phyloP scores from a whole-genome alignment of 2,329 filamentous ascomycete species.

The Colletotrichum sansevieriae region DNA sequence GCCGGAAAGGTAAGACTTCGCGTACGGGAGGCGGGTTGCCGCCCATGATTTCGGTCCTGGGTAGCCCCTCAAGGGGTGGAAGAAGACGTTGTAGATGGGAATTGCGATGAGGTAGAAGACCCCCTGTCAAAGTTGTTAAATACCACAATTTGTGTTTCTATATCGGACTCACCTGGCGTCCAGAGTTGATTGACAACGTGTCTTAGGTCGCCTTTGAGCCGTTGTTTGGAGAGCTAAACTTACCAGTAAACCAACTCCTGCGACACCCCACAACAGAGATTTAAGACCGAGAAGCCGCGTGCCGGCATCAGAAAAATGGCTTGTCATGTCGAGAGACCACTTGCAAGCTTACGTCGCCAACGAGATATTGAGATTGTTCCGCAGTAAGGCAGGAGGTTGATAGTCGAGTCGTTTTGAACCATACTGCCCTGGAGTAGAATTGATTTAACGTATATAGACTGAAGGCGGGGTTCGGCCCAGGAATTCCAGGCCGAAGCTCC shows the following conservation, averaged over 20 bases:
- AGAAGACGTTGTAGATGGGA: constrained; percentile 20
- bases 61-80: constrained; percentile 28
- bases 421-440: not conserved
- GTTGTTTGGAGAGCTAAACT: not conserved
- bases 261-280: not conserved
- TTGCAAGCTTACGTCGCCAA: not conserved
- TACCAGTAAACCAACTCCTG: not conserved
- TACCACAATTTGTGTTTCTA: not conserved
- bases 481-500: not conserved
- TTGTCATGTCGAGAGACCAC: not conserved
- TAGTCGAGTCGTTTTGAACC: not conserved
- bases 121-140: not conserved
- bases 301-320: not conserved
- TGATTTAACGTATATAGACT: not conserved
- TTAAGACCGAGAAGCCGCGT: not conserved
- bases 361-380: not conserved
- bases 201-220: too few species aligned
- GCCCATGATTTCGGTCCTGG: constrained; percentile 38
- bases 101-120: not conserved
- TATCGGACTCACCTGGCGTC: too few species aligned
- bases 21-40: constrained; percentile 18
- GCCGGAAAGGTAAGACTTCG: not conserved
- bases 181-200: not conserved
- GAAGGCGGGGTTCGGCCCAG: constrained; percentile 1
- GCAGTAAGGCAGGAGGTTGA: too few species aligned